Base-by-base conservation (phyloP, 306 rosid genomes). In the Cicer chorassanicum region DNA sequence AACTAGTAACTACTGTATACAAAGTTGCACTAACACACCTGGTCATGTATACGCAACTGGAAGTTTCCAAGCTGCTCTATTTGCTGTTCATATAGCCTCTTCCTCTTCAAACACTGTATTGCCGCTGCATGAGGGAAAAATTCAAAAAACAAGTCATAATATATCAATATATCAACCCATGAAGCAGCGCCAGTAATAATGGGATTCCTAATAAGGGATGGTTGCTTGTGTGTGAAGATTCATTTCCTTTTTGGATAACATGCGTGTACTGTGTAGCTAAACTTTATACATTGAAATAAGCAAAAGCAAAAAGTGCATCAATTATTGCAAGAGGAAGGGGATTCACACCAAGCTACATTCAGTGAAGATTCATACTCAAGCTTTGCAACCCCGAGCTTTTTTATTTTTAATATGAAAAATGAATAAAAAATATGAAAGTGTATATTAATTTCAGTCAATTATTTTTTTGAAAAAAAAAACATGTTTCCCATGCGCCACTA, bases 31-130 rank as follows among this genome's bases (percentile, higher is more conserved):
- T 45, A 53, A 68, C 48, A 90, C 41, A 94, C 99, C 97, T 94
- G 99, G 73, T 94, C 99, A 73, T 94, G 99, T 49, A 94, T 85
- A 24, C 99, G 96, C 89, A 94, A 72, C 74, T 94, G 99, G 87
- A 94, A 94, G 85, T 94, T 94, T 56, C 95, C 99, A 63, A 94
- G 99, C 88, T 92, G 97, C 86, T 94, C 99, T 81, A 94, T 82
- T 86, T 94, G 99, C 67, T 94, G 96, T 71, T 94, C 99, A 59
- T 94, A 94, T 34, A 94, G 82, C 81, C 86, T 90, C 89, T 94
- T 94, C 89, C 93, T 90, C 89, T 94, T 94, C 83, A 94, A 87
- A 76, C 97, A 92, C 80, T 94, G 99, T 77, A 94, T 94, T 36
- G 99, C 99, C 72, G 96, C 99, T 94, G 83, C 70, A 84, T 18